phyloP scores from a whole-genome alignment of 2,329 filamentous ascomycete species.

The Colletotrichum lupini region DNA sequence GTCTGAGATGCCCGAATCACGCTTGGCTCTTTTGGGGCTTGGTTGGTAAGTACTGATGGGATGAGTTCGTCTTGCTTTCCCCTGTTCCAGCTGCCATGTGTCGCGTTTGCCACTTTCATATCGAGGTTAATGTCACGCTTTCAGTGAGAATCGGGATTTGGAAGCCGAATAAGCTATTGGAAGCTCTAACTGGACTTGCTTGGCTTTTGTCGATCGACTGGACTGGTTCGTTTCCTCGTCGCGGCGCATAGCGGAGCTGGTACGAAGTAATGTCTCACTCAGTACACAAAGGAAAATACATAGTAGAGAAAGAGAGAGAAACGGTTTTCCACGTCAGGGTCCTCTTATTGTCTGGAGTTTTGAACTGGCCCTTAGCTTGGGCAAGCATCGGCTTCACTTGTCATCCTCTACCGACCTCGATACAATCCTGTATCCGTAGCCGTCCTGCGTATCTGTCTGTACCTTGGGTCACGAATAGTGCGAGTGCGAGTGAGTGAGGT shows the following conservation, averaged over 20 bases:
- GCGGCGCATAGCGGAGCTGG: neutral
- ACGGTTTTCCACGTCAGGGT: neutral
- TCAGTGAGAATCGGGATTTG: neutral
- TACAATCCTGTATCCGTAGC: no score
- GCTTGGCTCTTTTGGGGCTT: neutral
- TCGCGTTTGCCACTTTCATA: neutral
- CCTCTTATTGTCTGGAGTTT: neutral
- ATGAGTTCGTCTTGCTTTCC: neutral
- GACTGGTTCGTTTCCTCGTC: neutral
- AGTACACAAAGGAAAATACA: neutral
- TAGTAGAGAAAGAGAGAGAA: neutral
- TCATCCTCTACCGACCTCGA: no score
- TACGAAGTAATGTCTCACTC: neutral
- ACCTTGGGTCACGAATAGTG: neutral
- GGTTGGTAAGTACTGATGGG: neutral
- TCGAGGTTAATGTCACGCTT: neutral
- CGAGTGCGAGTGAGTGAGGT: neutral
- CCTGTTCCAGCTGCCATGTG: neutral
- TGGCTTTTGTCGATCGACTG: neutral
- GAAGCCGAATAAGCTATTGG: neutral
- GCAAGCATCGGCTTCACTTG: no score
- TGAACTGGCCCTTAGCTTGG: neutral
- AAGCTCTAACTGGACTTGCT: neutral
- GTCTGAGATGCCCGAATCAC: neutral
- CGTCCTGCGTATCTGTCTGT: no score